Conservation (phyloP, 78 protist species). For the Pigoraptor vietnamica region DNA sequence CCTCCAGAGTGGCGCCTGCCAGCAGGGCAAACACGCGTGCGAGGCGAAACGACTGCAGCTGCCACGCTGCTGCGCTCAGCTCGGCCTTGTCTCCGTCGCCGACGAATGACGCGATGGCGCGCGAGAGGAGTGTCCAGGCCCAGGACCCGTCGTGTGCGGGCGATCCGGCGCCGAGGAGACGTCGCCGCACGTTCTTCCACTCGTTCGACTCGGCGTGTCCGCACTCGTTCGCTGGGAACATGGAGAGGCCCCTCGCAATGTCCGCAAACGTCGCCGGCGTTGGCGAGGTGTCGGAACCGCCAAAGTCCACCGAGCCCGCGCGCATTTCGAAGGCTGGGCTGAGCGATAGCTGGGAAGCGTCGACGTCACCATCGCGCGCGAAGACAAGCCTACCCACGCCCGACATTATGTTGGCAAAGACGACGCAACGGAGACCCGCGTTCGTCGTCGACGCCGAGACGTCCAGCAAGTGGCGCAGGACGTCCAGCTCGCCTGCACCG, state of each 20-base stretch:
- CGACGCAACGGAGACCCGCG: neutral
- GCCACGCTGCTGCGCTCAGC: neutral
- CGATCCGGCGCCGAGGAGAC: neutral
- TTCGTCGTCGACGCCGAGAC: neutral
- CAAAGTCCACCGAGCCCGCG: neutral
- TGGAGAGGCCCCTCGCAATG: neutral
- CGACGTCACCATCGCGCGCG: neutral
- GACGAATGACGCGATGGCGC: neutral
- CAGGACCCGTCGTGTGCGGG: neutral
- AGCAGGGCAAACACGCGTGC: neutral
- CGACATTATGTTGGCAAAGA: neutral
- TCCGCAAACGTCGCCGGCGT: neutral
- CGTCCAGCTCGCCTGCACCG: neutral
- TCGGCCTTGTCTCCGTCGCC: neutral
- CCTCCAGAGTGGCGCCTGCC: neutral
- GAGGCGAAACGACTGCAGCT: neutral
- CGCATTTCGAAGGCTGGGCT: neutral
- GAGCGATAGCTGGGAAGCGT: neutral
- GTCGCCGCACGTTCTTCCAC: neutral
- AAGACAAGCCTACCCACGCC: neutral
- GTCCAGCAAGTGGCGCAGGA: neutral
- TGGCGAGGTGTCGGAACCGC: too few relatives aligned
- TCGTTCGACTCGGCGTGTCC: neutral
- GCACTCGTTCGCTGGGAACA: neutral
- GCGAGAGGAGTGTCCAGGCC: neutral